A percentile compares a stretch with the other conserved stretches of the same genome.
Evolutionary conservation across 768 basidiomycete species (phyloP).

Genomic region (Trametes cubensis): DNA sequence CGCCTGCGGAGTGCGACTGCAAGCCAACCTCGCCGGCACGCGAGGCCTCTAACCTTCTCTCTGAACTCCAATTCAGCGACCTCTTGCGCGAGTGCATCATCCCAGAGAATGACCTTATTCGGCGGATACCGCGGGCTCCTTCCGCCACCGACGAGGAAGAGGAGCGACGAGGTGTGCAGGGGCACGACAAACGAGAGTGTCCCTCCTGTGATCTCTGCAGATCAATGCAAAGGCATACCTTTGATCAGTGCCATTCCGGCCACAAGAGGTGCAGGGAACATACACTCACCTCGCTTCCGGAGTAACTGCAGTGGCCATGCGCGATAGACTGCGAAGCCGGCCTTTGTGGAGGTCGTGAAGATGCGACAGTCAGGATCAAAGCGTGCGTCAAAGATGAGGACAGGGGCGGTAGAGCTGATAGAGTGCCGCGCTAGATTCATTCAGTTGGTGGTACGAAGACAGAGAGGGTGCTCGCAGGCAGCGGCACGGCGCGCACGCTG

Average conservation of each 20-base stretch:
- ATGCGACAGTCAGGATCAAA: slow-evolving; percentile 82
- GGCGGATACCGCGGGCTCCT: slow-evolving; percentile 87
- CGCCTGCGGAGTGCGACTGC: slow-evolving; percentile 78
- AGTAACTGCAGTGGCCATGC: slow-evolving; percentile 75
- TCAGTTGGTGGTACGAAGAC: slow-evolving; percentile 33
- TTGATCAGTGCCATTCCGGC: slow-evolving; percentile 23
- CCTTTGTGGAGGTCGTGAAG: slow-evolving; percentile 78
- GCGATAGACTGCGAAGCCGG: slow-evolving; percentile 83
- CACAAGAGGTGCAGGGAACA: slow-evolving; percentile 4
- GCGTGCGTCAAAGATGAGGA: slow-evolving; percentile 74
- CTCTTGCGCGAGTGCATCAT: slow-evolving; percentile 74
- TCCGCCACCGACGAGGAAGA: slow-evolving; percentile 88
- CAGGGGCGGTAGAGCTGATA: slow-evolving; percentile 74
- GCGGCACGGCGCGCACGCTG: slow-evolving; percentile 10
- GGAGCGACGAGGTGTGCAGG: slow-evolving; percentile 76
- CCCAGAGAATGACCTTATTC: slow-evolving; percentile 92
- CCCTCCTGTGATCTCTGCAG: slow-evolving; percentile 73
- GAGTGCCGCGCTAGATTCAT: slow-evolving; percentile 90
- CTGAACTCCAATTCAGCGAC: slow-evolving; percentile 90
- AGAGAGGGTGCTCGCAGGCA: slow-evolving; percentile 12
- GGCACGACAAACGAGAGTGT: slow-evolving; percentile 79
- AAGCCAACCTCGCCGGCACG: slow-evolving; percentile 82
- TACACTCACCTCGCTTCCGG: slow-evolving; percentile 73
- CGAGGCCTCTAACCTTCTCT: slow-evolving; percentile 78
- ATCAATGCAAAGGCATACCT: not conserved